A percentile compares a stretch with the other conserved stretches of the same genome.
phyloP scores from a whole-genome alignment of 2,329 filamentous ascomycete genomes.

The Penicillium sumatraense region DNA sequence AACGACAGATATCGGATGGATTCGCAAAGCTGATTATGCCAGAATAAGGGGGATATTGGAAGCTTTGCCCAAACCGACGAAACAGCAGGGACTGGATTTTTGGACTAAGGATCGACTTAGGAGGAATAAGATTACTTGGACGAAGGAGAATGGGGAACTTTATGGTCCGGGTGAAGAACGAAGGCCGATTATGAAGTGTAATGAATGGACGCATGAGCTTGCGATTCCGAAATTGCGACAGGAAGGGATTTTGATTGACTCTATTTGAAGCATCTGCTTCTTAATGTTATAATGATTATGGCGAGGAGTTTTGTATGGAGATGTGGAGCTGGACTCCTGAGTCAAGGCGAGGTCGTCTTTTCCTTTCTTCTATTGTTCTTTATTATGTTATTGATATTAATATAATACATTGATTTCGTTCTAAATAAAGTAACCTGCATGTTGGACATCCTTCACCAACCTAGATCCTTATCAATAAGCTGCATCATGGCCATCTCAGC shows the following conservation, averaged over 20 bases:
- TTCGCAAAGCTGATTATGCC: slow-evolving; percentile 3
- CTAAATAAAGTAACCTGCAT: slow-evolving; percentile 9
- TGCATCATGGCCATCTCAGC: slow-evolving; percentile 34
- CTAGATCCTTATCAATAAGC: slow-evolving; percentile 31
- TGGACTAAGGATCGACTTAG: slow-evolving; percentile 9
- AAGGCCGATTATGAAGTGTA: slow-evolving; percentile 15
- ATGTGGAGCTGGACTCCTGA: background rate
- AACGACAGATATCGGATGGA: slow-evolving; percentile 8
- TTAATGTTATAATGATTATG: background rate
- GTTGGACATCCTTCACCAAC: slow-evolving; percentile 19
- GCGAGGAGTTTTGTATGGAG: background rate
- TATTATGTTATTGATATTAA: background rate
- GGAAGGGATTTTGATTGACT: slow-evolving; percentile 8
- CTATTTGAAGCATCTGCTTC: background rate
- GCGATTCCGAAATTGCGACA: slow-evolving; percentile 9
- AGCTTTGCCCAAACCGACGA: slow-evolving; percentile 11
- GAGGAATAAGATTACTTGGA: slow-evolving; percentile 11
- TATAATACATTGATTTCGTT: slow-evolving; percentile 5
- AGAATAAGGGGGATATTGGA: slow-evolving; percentile 9
- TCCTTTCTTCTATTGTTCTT: background rate
- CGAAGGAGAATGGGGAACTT: slow-evolving; percentile 12
- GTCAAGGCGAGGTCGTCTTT: too few species aligned
- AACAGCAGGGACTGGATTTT: slow-evolving; percentile 15
- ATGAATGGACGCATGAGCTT: slow-evolving; percentile 16
- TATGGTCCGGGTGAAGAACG: slow-evolving; percentile 10